These are phyloP conservation scores for Trichoderma endophyticum DNA, from an alignment of 2,329 filamentous ascomycete species.

Conservation along the genomic window DNA sequence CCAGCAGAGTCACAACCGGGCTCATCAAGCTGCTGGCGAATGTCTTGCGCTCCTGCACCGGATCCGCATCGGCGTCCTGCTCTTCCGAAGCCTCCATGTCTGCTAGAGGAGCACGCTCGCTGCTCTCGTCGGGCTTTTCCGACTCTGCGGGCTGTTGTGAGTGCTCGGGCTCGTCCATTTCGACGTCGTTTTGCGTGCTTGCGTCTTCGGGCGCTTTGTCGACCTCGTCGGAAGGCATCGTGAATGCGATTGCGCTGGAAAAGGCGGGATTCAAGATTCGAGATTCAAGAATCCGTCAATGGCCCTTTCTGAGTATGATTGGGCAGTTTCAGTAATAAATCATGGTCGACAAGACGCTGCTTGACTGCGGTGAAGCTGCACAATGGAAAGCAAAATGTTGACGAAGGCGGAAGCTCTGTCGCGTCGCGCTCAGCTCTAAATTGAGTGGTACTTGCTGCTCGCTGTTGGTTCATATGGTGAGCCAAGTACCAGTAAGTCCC, in stretches of 20 bases:
- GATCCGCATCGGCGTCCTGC: conserved; percentile 35
- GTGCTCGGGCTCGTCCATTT: conserved; percentile 36
- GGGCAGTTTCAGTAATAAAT: neutral
- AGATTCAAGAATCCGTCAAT: neutral
- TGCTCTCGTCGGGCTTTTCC: conserved; percentile 30
- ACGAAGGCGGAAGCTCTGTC: neutral
- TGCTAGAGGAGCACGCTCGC: conserved; percentile 40
- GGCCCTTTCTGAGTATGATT: too few relatives aligned
- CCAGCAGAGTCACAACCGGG: conserved; percentile 65
- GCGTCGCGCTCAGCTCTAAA: neutral
- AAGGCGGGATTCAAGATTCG: neutral
- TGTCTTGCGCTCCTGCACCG: conserved; percentile 36
- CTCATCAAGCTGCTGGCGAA: conserved; percentile 64
- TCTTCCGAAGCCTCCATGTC: conserved; percentile 33
- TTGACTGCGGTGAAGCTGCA: neutral
- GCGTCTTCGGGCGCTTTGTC: conserved; percentile 22
- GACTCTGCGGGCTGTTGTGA: conserved; percentile 27
- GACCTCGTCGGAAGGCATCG: conserved; percentile 32
- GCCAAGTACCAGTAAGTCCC: neutral
- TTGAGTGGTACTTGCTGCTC: neutral
- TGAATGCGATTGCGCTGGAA: neutral
- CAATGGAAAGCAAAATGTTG: neutral
- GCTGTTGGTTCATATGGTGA: neutral
- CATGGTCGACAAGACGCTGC: neutral
- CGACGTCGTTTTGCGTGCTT: conserved; percentile 33